Evolutionary conservation across 1,284 basidiomycete species (phyloP).

Genomic region (Salmacisia buchloeana): DNA sequence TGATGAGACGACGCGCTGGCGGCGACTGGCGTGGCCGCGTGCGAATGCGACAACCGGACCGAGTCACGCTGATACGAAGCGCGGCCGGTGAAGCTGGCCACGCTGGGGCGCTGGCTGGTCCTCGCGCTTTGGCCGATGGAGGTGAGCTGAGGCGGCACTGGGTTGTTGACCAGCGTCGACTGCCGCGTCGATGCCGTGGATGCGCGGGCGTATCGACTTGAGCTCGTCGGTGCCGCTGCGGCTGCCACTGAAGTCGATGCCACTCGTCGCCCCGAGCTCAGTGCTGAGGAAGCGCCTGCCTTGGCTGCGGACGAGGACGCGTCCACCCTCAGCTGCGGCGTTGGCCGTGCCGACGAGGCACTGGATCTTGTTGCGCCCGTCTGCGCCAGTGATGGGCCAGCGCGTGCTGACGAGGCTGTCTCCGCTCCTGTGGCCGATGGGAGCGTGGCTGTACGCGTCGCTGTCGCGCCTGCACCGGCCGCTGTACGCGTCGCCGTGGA

Average conservation of each 20-base stretch:
- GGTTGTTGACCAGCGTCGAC: background rate
- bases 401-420: no score
- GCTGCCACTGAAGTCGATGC: background rate
- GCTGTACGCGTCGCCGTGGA: background rate
- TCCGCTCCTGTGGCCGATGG: background rate
- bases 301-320: background rate
- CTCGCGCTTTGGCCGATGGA: background rate
- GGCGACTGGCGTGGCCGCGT: background rate
- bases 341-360: no score
- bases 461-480: background rate
- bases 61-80: no score
- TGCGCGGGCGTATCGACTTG: background rate
- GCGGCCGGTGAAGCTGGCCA: no score
- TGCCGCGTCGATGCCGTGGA: conserved; percentile 3
- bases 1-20: background rate
- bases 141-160: background rate
- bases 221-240: background rate
- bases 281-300: background rate
- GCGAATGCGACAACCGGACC: background rate
- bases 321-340: no score
- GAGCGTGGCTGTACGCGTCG: background rate
- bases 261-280: no score
- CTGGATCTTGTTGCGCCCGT: no score
- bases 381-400: background rate
- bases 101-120: no score